phyloP scores from a whole-genome alignment of 257 asterid species.

The Cordia subcordata region DNA sequence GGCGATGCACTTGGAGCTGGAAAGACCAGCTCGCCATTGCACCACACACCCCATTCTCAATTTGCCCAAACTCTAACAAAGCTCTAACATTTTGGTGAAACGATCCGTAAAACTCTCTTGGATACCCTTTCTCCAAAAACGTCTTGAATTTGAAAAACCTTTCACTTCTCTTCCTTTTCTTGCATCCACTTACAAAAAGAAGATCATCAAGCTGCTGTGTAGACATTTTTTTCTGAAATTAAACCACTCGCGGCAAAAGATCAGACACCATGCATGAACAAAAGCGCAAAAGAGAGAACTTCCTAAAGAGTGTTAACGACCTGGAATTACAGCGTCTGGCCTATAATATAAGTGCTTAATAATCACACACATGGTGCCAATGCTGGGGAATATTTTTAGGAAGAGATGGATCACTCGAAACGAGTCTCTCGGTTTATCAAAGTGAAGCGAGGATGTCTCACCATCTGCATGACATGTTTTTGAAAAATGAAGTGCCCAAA shows the following conservation, averaged over 20 bases:
- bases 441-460: conserved; percentile 20
- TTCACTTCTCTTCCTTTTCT: conserved; percentile 76
- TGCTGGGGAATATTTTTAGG: conserved; percentile 21
- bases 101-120: conserved; percentile 58
- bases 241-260: conserved; percentile 1
- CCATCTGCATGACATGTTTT: conserved; percentile 54
- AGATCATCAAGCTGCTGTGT: conserved; percentile 52
- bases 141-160: conserved; percentile 75
- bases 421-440: conserved; percentile 28
- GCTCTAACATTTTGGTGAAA: conserved; percentile 62
- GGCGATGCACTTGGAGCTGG: conserved; percentile 76
- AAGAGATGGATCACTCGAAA: conserved; percentile 11
- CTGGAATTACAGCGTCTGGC: conserved; percentile 7
- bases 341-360: conserved; percentile 16
- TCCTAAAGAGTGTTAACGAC: conserved; percentile 23
- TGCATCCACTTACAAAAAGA: conserved; percentile 51
- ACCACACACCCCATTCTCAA: conserved; percentile 46
- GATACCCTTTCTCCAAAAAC: conserved; percentile 75
- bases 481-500: conserved; percentile 28
- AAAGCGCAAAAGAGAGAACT: conserved; percentile 7
- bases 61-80: conserved; percentile 65
- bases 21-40: conserved; percentile 72
- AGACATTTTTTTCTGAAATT: conserved; percentile 30
- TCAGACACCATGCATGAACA: neutral
- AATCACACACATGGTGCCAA: conserved; percentile 72